Percentiles rank a stretch among this genome's conserved stretches.
Conservation (phyloP, 768 basidiomycete genomes). For the Chalciporus chontae region DNA sequence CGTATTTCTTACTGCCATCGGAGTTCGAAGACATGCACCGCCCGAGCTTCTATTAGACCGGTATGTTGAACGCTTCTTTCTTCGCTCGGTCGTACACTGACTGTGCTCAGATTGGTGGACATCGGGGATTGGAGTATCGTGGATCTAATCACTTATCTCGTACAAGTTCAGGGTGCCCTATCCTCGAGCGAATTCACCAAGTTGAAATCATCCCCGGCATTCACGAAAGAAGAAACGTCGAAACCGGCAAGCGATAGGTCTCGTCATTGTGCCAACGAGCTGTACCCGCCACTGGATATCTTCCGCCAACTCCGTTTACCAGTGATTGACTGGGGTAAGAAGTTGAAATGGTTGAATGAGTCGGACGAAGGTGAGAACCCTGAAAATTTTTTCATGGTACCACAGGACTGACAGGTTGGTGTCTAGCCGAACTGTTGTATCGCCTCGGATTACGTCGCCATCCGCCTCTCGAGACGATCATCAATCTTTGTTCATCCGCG, state of each 20-base stretch:
- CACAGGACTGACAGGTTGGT: background rate
- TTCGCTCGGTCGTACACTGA: background rate
- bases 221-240: no score
- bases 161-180: background rate
- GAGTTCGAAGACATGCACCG: background rate
- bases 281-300: no score
- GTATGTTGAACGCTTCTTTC: background rate
- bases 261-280: no score
- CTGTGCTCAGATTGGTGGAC: slow-evolving; percentile 1
- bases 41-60: background rate
- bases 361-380: no score
- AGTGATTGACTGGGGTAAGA: no score
- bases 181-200: background rate
- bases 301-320: no score
- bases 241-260: no score
- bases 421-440: slow-evolving; percentile 71
- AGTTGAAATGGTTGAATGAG: no score
- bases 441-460: slow-evolving; percentile 60
- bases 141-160: slow-evolving; percentile 5
- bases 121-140: slow-evolving; percentile 3
- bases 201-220: background rate
- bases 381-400: no score
- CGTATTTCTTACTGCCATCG: background rate
- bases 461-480: slow-evolving; percentile 60
- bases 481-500: slow-evolving; percentile 53